Conservation (phyloP, 345 rosid genomes). For the Eucalyptus melliodora region DNA sequence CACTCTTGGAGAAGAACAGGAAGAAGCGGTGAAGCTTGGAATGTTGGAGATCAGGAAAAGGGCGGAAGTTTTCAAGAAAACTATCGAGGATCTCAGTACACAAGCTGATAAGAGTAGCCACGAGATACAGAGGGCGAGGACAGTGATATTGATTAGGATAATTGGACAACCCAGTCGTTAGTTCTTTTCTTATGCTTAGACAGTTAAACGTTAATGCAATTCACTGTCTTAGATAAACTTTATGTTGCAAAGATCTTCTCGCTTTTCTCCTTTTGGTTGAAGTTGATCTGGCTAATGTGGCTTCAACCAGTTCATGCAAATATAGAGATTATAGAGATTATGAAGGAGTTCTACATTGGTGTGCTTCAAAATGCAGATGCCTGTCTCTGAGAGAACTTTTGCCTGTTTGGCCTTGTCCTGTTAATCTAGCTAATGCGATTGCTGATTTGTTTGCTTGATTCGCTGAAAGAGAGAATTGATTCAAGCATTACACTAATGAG, state of each 20-base stretch:
- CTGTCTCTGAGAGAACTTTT: no score
- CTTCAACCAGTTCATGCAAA: no score
- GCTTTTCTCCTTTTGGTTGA: background rate
- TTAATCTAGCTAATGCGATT: no score
- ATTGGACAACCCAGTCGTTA: constrained; percentile 11
- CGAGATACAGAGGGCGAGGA: constrained; percentile 53
- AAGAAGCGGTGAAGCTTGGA: constrained; percentile 38
- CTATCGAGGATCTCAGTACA: constrained; percentile 37
- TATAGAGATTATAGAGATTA: no score
- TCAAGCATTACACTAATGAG: no score
- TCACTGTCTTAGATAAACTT: background rate
- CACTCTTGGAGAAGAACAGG: constrained; percentile 29
- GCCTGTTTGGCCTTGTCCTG: rapidly evolving
- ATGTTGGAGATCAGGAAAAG: constrained; percentile 72
- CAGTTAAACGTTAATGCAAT: background rate
- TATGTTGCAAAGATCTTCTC: background rate
- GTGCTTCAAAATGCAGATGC: no score
- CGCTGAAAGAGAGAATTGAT: no score
- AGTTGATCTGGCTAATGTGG: no score
- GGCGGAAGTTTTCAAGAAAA: constrained; percentile 33
- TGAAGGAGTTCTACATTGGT: no score
- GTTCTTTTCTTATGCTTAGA: background rate
- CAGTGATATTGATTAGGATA: constrained; percentile 43
- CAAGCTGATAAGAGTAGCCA: constrained; percentile 53
- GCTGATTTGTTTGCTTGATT: no score